Evolutionary conservation across 1,284 basidiomycete genomes (phyloP), one percentile per base, ranked within the genome.

Genomic region (Leccinum proliferum): DNA sequence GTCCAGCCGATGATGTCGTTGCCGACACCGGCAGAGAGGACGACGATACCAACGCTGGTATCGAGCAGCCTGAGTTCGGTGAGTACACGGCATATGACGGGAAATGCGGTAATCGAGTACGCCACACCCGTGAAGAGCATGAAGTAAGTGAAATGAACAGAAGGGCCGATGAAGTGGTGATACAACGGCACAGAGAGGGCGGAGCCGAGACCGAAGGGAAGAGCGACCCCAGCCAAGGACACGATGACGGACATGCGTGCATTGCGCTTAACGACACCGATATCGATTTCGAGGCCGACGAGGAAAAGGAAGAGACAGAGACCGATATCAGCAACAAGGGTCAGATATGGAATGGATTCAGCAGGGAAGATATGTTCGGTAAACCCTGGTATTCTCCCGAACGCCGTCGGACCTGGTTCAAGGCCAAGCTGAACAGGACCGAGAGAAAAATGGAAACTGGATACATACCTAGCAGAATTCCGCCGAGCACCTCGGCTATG

Each of bases 61-160:
- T 96, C 92, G 62, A 98, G 83, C 1, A 99, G 81, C 76, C 89
- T 88, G 46, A 90, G 79, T 72, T 89, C 88, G 0, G 90, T 92
- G 50, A 94, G 78, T 67, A 94, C 93, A 56, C 96, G 89, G 72
- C 95, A 97, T 1, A 98, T 82, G 5, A 98, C 94, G 0, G 90
- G 92, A 72, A 96, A 95, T 0, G 95, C 95, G 0, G 95, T 98
- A 73, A 98, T 97, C 5, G 90, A 89, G 77, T 90, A 94, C 2
- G 95, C 89, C 25, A 96, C 93, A 58, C 94, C 93, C 25, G 92
- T 88, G 75, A 98, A 98, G 46, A 99, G 87, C 81, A 98, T 85
- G 75, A 98, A 98, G 72, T 97, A 84, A 0, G 92, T 90, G 74
- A 94, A 81, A 48, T 87, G 78, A 62, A 93, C 85, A 48, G 75